These are phyloP conservation scores for Colletotrichum truncatum DNA, from an alignment of 2,329 filamentous ascomycete species.

Conservation along the genomic window DNA sequence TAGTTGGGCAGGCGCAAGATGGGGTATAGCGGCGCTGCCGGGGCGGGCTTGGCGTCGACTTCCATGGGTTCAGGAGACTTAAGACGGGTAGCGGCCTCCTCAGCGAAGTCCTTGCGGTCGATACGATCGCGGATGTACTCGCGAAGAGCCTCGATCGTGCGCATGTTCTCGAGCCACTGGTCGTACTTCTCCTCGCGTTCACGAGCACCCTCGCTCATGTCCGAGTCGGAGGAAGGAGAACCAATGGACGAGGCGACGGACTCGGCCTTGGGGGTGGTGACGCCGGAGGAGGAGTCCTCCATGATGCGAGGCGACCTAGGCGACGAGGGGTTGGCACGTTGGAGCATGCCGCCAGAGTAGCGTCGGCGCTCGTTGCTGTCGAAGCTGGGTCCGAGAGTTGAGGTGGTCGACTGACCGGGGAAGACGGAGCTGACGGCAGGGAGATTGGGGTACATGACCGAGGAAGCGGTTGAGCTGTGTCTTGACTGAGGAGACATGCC, in stretches of 20 bases:
- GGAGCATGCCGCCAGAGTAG: slow-evolving; percentile 74
- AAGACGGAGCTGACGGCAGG: slow-evolving; percentile 77
- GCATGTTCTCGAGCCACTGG: slow-evolving; percentile 72
- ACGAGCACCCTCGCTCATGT: slow-evolving; percentile 58
- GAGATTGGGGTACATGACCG: slow-evolving; percentile 79
- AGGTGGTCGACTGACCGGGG: slow-evolving; percentile 72
- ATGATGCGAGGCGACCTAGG: slow-evolving; percentile 46
- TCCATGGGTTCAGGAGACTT: slow-evolving; percentile 33
- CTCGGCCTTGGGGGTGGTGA: slow-evolving; percentile 55
- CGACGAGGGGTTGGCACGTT: slow-evolving; percentile 60
- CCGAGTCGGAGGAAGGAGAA: slow-evolving; percentile 66
- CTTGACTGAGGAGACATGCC: slow-evolving; percentile 74
- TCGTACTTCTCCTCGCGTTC: slow-evolving; percentile 72
- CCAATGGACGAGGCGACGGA: slow-evolving; percentile 53
- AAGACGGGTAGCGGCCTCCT: slow-evolving; percentile 40
- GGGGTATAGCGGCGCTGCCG: slow-evolving; percentile 44
- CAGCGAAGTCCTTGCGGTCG: slow-evolving; percentile 63
- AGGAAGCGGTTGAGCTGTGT: slow-evolving; percentile 66
- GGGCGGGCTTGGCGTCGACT: slow-evolving; percentile 23
- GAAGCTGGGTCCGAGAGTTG: slow-evolving; percentile 75
- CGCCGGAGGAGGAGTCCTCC: slow-evolving; percentile 47
- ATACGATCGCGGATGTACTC: slow-evolving; percentile 66
- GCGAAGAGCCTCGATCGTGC: slow-evolving; percentile 69
- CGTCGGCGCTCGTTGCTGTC: slow-evolving; percentile 70
- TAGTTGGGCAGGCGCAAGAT: slow-evolving; percentile 49